Base-by-base conservation (phyloP, 164 flowering plant genomes). In the Liriodendron chinense region DNA sequence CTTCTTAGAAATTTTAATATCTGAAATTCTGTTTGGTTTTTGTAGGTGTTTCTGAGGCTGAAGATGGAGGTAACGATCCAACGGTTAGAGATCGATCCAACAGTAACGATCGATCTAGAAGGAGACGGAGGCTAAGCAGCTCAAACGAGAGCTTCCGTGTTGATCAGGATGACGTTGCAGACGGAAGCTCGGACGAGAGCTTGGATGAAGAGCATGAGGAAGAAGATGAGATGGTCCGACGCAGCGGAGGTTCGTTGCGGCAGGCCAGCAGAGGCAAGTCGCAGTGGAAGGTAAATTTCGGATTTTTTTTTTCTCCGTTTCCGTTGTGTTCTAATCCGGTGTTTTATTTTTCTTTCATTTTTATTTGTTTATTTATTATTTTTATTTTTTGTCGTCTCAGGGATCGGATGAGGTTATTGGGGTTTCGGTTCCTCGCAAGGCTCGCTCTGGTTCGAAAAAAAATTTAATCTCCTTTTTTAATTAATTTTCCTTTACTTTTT, bases 391-490 rank as follows among this genome's bases (percentile, higher is more conserved):
- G 34, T 68, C 25, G 13, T 67, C 61, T 43, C 77, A 69, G 72
- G 77, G 72, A 34, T 26, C 72, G 20, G 73, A 75, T 59, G 77
- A 34, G 73, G 25, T 75, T 20, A 75, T 75, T 34, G 77, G 77
- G 6, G 77, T 75, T n/a, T 68, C 67, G 20, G 77, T 75, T 69
- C 77, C 77, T 43, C 72, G 72, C 26, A 75, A 28, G 59, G 68
- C 72, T 48, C 77, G 77, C 59, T 75, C 77, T 47, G 77, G 77
- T 75, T 20, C 20, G 71, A 12, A 10, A 47, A 47, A 48, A 23
- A 16, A 22, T 57, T 57, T 18, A 34, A 34, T 34, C 43, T 53
- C 65, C 65, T 7, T 28, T 66, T 25, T 66, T 5, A 25, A 66
- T 25, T 24, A 64, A 59, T 59, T 24, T 21, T 64, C 67, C 21